A percentile compares a stretch with the other conserved stretches of the same genome.
These are phyloP conservation scores for Cladophialophora bantiana DNA, from an alignment of 2,329 filamentous ascomycete species.

Conservation along the genomic window DNA sequence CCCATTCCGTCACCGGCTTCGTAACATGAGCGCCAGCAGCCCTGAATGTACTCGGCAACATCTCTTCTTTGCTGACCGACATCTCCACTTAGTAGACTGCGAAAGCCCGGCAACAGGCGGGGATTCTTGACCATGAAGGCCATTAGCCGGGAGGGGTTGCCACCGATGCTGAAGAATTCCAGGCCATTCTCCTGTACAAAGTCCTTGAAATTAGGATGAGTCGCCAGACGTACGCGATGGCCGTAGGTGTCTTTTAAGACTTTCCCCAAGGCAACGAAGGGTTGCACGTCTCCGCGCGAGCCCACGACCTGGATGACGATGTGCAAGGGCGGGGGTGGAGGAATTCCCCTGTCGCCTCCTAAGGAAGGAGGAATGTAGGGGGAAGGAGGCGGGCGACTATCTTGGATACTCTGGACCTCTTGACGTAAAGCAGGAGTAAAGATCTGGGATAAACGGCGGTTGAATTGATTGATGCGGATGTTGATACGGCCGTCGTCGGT, in stretches of 20 bases:
- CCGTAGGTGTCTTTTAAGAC: conserved; percentile 69
- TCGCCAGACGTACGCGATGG: conserved; percentile 76
- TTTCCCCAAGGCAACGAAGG: conserved; percentile 74
- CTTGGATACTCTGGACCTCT: conserved; percentile 46
- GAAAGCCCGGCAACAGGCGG: conserved; percentile 79
- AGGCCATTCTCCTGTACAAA: conserved; percentile 75
- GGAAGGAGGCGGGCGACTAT: conserved; percentile 26
- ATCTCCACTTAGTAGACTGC: conserved; percentile 78
- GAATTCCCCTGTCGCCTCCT: conserved; percentile 61
- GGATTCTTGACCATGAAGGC: conserved; percentile 93
- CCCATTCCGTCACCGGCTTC: conserved; percentile 60
- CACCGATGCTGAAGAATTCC: conserved; percentile 79
- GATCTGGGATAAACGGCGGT: conserved; percentile 68
- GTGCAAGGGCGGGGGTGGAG: conserved; percentile 67
- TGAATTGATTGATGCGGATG: conserved; percentile 77
- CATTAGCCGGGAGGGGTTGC: conserved; percentile 77
- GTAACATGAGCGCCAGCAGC: conserved; percentile 81
- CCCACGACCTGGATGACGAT: conserved; percentile 78
- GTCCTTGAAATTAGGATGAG: conserved; percentile 70
- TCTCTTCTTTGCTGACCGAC: conserved; percentile 75
- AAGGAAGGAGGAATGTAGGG: conserved; percentile 68
- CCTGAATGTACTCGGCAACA: conserved; percentile 75
- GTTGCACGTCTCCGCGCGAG: conserved; percentile 77
- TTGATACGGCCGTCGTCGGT: conserved; percentile 79
- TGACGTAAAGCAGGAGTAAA: conserved; percentile 70